Evolutionary conservation across 2,329 filamentous ascomycete species (phyloP).

Genomic region (Colletotrichum sp.): DNA sequence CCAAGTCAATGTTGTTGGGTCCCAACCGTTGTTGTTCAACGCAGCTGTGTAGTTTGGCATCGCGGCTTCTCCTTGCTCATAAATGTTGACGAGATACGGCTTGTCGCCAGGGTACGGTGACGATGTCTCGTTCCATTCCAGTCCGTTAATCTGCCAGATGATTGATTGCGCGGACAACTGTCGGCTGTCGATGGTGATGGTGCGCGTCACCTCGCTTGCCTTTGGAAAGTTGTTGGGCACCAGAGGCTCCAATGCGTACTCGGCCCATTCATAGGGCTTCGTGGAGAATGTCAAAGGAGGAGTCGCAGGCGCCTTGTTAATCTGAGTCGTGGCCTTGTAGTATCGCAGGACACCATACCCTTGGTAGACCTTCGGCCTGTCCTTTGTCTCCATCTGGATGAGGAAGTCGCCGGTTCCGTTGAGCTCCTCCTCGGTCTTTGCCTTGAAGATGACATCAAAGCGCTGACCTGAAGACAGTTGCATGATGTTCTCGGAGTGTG

Average conservation of each 20-base stretch:
- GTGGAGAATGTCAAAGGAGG: slow-evolving; percentile 35
- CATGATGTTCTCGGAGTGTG: slow-evolving; percentile 49
- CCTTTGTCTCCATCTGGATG: slow-evolving; percentile 54
- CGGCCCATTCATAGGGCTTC: slow-evolving; percentile 42
- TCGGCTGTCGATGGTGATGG: slow-evolving; percentile 44
- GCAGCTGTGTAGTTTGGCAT: slow-evolving; percentile 59
- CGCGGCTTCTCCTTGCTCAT: slow-evolving; percentile 42
- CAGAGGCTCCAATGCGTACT: slow-evolving; percentile 48
- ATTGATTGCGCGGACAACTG: neutral
- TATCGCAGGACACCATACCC: slow-evolving; percentile 57
- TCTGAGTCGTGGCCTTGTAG: slow-evolving; percentile 5
- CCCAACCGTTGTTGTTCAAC: slow-evolving; percentile 54
- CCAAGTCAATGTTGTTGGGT: slow-evolving; percentile 53
- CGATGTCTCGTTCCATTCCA: slow-evolving; percentile 46
- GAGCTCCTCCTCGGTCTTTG: slow-evolving; percentile 54
- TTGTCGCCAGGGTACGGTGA: neutral
- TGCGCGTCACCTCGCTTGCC: slow-evolving; percentile 52
- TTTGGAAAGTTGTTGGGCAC: slow-evolving; percentile 38
- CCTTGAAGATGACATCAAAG: slow-evolving; percentile 60
- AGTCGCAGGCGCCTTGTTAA: slow-evolving; percentile 10
- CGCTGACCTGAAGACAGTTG: slow-evolving; percentile 64
- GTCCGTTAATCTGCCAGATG: slow-evolving; percentile 37
- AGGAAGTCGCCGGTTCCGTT: slow-evolving; percentile 38
- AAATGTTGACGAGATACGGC: slow-evolving; percentile 59
- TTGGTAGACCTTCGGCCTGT: slow-evolving; percentile 46